Base-by-base conservation (phyloP, 345 rosid species). In the Lagerstroemia speciosa region DNA sequence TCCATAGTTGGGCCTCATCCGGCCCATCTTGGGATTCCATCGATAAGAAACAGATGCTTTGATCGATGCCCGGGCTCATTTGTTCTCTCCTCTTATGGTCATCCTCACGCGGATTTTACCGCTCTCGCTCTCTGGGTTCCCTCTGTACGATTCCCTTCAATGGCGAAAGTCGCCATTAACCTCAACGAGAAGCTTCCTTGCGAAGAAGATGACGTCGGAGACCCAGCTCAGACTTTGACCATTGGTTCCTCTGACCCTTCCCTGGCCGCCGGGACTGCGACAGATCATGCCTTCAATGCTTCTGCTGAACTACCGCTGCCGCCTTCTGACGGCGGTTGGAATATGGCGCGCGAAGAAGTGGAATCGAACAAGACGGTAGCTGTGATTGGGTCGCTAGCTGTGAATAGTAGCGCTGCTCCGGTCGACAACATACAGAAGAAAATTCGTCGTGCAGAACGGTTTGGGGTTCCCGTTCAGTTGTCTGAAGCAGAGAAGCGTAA, bases 381-480 rank as follows among this genome's bases (percentile, higher is more conserved):
- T 60, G 76, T 71, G 68, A 73, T 86, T 20, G 26, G 37, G 36
- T 64, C 73, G 0, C 85, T 62, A 8, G 67, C 77, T 71, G 41
- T 5, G 26, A 67, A 67, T 22, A 62, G 30, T 19, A 16, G 38
- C 38, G n/a, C 53, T 26, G 81, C 74, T 33, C 76, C 81, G 6
- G 85, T 75, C 26, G 73, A 82, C 70, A 82, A 82, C 48, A 73
- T 80, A 24, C 83, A 79, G 84, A 87, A 80, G 72, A 93, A 90
- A 86, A 87, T 87, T 48, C 92, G 87, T 17, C 92, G 98, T 32
- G 98, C 98, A 12, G 97, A 93, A 83, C 83, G 98, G 67, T 93
- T 93, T 52, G 98, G 98, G 11, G 78, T 89, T 40, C 78, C 86
- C 24, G 89, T 93, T 7, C 85, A 85, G 78, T 37, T 90, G 41